Conservation (phyloP, 352 stramenopile genomes). For the Phytophthora nicotianae region DNA sequence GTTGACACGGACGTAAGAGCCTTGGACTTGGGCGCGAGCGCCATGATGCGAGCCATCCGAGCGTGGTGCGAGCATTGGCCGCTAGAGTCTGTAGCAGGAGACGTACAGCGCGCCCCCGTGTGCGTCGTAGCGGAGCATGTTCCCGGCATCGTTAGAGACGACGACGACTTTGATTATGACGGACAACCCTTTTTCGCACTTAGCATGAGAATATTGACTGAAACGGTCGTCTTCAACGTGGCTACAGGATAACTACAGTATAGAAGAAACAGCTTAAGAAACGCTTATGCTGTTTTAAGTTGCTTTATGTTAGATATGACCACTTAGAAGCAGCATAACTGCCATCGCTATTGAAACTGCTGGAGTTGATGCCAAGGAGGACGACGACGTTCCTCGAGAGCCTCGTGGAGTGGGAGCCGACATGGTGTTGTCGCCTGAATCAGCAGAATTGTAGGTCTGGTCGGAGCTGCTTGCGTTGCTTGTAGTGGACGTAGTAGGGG, state of each 20-base stretch:
- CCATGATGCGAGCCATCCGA: slow-evolving; percentile 81
- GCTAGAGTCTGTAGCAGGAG: slow-evolving; percentile 39
- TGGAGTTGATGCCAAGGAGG: neutral
- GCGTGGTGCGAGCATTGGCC: slow-evolving; percentile 79
- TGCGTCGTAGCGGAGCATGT: slow-evolving; percentile 62
- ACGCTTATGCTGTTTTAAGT: neutral
- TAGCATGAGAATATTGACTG: too few species aligned
- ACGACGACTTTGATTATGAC: slow-evolving; percentile 15
- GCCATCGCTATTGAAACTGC: neutral
- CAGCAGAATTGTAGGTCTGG: slow-evolving; percentile 1
- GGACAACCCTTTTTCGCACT: slow-evolving; percentile 5
- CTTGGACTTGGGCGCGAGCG: slow-evolving; percentile 80
- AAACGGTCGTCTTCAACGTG: too few species aligned
- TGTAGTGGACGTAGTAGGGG: neutral
- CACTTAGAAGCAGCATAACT: neutral
- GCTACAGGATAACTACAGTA: too few species aligned
- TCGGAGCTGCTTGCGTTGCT: neutral
- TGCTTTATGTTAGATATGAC: neutral
- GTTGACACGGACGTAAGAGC: slow-evolving; percentile 1
- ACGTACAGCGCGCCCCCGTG: slow-evolving; percentile 69
- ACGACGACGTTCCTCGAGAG: slow-evolving; percentile 6
- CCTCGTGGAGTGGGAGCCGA: slow-evolving; percentile 18
- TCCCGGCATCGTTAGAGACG: neutral
- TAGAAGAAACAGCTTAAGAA: too few species aligned
- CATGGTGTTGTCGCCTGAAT: slow-evolving; percentile 17